Evolutionary conservation across 768 basidiomycete genomes (phyloP).

Genomic region (Coprinopsis marcescibilis): DNA sequence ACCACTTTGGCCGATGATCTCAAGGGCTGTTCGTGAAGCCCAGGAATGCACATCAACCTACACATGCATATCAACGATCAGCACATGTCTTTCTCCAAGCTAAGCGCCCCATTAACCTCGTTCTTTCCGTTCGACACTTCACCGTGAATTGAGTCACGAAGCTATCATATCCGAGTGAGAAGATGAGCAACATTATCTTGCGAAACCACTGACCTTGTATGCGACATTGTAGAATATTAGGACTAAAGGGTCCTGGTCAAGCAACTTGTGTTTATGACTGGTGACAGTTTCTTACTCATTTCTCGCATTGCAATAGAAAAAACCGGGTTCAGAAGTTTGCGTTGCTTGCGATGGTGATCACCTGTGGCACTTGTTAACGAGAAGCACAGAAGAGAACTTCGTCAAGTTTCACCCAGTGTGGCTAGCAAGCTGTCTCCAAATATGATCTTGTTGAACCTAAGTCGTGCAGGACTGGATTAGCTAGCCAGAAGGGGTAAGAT

Average conservation of each 20-base stretch:
- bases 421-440: slow-evolving; percentile 19
- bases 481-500: not conserved
- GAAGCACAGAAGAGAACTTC: not conserved
- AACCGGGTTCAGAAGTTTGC: slow-evolving; percentile 33
- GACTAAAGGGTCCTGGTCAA: slow-evolving; percentile 10
- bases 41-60: slow-evolving; percentile 17
- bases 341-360: slow-evolving; percentile 30
- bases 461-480: not conserved
- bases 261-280: not conserved
- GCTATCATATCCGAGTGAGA: slow-evolving; percentile 14
- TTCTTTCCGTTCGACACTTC: slow-evolving; percentile 22
- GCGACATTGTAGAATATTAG: slow-evolving; percentile 24
- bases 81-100: not conserved
- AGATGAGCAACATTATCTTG: not conserved
- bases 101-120: slow-evolving; percentile 17
- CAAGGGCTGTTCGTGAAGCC: slow-evolving; percentile 25
- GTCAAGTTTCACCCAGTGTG: slow-evolving; percentile 16
- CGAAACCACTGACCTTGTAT: slow-evolving; percentile 15
- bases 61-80: not conserved
- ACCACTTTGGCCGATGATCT: slow-evolving; percentile 26
- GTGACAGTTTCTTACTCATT: slow-evolving; percentile 13
- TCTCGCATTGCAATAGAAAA: slow-evolving; percentile 30
- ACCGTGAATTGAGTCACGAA: slow-evolving; percentile 17
- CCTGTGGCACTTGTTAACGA: slow-evolving; percentile 17
- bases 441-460: slow-evolving; percentile 16